Conservation (phyloP, 2,329 filamentous ascomycete species). For the Shiraia bambusicola region DNA sequence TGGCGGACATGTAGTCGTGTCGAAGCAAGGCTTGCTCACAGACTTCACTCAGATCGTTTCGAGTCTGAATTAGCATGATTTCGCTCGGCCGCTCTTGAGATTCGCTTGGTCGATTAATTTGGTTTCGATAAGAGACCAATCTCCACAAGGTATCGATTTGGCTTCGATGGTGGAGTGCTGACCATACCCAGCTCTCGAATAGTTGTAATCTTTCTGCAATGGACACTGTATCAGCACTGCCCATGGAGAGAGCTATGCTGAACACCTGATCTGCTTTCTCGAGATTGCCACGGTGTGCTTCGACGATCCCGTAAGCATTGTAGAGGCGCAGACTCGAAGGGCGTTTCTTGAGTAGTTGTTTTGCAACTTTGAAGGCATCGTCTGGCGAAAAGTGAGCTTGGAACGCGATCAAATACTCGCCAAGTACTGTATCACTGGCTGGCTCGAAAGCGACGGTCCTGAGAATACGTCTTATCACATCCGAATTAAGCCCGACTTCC, state of each 20-base stretch:
- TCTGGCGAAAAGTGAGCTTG: slow-evolving; percentile 58
- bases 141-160: slow-evolving; percentile 34
- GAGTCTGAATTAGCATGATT: slow-evolving; percentile 17
- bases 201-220: slow-evolving; percentile 51
- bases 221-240: slow-evolving; percentile 51
- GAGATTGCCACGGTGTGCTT: slow-evolving; percentile 60
- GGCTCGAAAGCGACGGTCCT: slow-evolving; percentile 55
- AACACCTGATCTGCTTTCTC: slow-evolving; percentile 66
- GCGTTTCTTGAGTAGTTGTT: slow-evolving; percentile 68
- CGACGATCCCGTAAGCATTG: slow-evolving; percentile 75
- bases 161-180: slow-evolving; percentile 56
- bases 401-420: slow-evolving; percentile 70
- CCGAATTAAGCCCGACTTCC: slow-evolving; percentile 7
- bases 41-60: slow-evolving; percentile 10
- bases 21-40: slow-evolving; percentile 59
- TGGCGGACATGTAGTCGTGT: slow-evolving; percentile 46
- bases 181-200: slow-evolving; percentile 65
- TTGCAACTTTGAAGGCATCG: slow-evolving; percentile 68
- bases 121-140: slow-evolving; percentile 28
- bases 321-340: slow-evolving; percentile 69
- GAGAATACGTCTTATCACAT: slow-evolving; percentile 46
- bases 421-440: slow-evolving; percentile 52
- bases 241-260: slow-evolving; percentile 64
- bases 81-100: too few relatives aligned
- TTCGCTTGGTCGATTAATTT: background rate